Base-by-base conservation (phyloP, 257 asterid species). In the Fraxinus pennsylvanica region DNA sequence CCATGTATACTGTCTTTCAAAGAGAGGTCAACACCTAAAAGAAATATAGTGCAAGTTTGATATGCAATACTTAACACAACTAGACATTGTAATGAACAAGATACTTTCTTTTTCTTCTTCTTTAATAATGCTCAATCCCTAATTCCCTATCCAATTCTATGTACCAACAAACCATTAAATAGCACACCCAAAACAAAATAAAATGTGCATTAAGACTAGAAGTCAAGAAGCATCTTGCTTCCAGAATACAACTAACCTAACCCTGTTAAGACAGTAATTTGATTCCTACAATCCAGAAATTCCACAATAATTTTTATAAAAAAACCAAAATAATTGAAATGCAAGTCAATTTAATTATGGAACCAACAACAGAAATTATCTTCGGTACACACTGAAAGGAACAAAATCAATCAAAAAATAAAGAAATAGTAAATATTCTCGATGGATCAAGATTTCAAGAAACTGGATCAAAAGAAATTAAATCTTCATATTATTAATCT, bases 331-430 rank as follows among this genome's bases (percentile, higher is more conserved):
- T 36, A 80, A 71, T 63, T 12, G 36, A 63, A 63, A 22, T 63
- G 70, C 47, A 71, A 22, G 52, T 78, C 12, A 54, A 22, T 74
- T 52, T 74, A 71, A 74, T 74, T 61, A 43, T 43, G 74, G 74
- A 80, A 80, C 72, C 81, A 80, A 76, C 83, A 75, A 29, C 76
- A 76, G 27, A 63, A 73, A 71, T 54, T 14, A 78, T 71, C 75
- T 68, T 65, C 76, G 25, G 33, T 29, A 35, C 50, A 65, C 72
- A 81, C 47, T 6, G 0, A 63, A 78, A 36, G 57, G 6, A 22
- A 81, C 13, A 81, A 61, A 77, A 77, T 19, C 66, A 10, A 71
- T 2, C 33, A 36, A 68, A 61, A 21, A 57, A 15, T 10, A 33
- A n/a, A 61, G 33, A 9, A 25, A 61, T 9, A 61, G 17, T 1